phyloP scores from a whole-genome alignment of 257 asterid genomes.

The Nyctanthes arbortristis region DNA sequence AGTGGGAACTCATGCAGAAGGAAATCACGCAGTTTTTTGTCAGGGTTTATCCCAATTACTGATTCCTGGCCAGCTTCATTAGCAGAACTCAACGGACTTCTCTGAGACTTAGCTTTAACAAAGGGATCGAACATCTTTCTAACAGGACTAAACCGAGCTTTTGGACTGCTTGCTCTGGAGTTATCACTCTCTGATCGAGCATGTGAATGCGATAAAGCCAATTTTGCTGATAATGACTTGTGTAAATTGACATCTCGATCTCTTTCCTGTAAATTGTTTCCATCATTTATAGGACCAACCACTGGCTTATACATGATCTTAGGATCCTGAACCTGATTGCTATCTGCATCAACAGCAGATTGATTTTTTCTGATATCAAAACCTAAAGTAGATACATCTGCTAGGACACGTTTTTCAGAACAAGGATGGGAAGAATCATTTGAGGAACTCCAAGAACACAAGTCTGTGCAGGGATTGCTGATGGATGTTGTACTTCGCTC shows the following conservation, averaged over 20 bases:
- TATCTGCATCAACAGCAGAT: slow-evolving; percentile 4
- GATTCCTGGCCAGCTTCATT: slow-evolving; percentile 35
- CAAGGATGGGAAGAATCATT: slow-evolving; percentile 27
- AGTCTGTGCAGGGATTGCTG: not conserved
- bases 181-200: slow-evolving; percentile 51
- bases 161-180: slow-evolving; percentile 56
- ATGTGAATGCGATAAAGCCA: slow-evolving; percentile 68
- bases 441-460: slow-evolving; percentile 8
- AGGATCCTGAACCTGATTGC: slow-evolving; percentile 28
- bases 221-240: slow-evolving; percentile 68
- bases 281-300: slow-evolving; percentile 23
- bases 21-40: slow-evolving; percentile 36
- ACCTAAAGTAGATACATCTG: slow-evolving; percentile 21
- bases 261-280: slow-evolving; percentile 26
- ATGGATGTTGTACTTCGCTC: slow-evolving; percentile 35
- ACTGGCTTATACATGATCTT: slow-evolving; percentile 26
- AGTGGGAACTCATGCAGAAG: slow-evolving; percentile 46
- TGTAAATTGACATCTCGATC: slow-evolving; percentile 35
- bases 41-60: slow-evolving; percentile 10
- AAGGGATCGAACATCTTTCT: slow-evolving; percentile 63
- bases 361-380: slow-evolving; percentile 22
- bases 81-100: slow-evolving; percentile 46
- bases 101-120: slow-evolving; percentile 63
- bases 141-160: slow-evolving; percentile 48
- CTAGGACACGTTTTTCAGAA: slow-evolving; percentile 27